Evolutionary conservation across 2,329 filamentous ascomycete genomes (phyloP), one percentile per base, ranked within the genome.

Genomic region (Colletotrichum lindemuthianum): DNA sequence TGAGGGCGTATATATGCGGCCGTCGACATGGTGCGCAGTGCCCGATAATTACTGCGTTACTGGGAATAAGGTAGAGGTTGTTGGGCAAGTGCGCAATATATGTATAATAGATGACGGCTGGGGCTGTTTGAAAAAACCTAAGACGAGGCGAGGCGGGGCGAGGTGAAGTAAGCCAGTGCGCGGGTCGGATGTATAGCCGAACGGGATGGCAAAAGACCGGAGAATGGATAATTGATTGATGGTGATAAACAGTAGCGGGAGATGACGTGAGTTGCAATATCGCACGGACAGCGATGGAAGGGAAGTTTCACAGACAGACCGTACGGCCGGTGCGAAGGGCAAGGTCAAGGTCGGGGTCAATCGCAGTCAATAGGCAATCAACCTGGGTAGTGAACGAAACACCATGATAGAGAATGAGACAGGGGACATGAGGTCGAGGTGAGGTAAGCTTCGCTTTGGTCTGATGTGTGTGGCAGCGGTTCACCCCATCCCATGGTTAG

Each of bases 261-360:
- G 51, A 60, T 60, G 57, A 60, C 45, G 50, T 54, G 54, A 51
- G 57, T 65, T 48, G 50, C 40, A 51, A 47, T 61, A 34, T 65
- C 53, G 45, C 40, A 60, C 45, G 57, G 45, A 33, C 51, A 40
- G 55, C 43, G 50, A 24, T 24, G 50, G 44, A 41, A n/a, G 61
- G 24, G 37, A 36, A 54, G 39, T 60, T 64, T 60, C 60, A 64
- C 51, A 50, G 49, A 49, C 50, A 45, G 47, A 56, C 55, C 41
- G 33, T 51, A 32, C 37, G 47, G 47, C 36, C 47, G 56, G 49
- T 44, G 50, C 24, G n/a, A 47, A 59, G n/a, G 32, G 48, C 57
- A 59, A 55, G 60, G 57, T 24, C 60, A 55, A 50, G 60, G 44
- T 11, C 39, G 47, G 16, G 34, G n/a, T 24, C 24, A 5, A 37